Evolutionary conservation across 1,284 basidiomycete genomes (phyloP), one percentile per base, ranked within the genome.

Genomic region (Sanghuangporus weigelae): DNA sequence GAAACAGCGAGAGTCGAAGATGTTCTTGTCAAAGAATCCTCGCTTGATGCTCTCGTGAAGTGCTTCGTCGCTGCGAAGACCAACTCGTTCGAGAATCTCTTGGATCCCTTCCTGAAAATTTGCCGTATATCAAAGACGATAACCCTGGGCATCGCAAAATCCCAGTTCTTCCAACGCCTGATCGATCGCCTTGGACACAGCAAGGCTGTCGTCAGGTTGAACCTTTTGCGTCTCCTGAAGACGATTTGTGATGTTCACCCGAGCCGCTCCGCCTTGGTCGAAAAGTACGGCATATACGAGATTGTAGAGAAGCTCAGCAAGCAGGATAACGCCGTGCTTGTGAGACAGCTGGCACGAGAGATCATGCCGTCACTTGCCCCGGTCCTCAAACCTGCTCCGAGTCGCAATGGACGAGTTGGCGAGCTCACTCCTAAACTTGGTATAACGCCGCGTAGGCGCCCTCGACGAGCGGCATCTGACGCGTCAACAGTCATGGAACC

Each of bases 1-100:
- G 96, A 98, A 77, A 93, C 93, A 1, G 87, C 93, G 2, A 84
- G 94, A 58, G 92, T 99, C 4, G 96, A 98, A 73, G 94, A 96
- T 71, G 87, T 90, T 40, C 80, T 99, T 0, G 77, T 91, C 51
- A 89, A 92, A 70, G 76, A 83, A 1, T 76, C 80, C 2, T 81
- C 93, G 0, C 77, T 93, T 16, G 90, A 94, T 7, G 79, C 84
- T 0, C 77, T 99, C 11, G 81, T 96, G 38, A 84, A 83, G 66
- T 92, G 93, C 73, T 98, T 98, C 73, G 88, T 93, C 54, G 84
- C 87, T 3, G 88, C 93, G 23, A 95, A 96, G 72, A 88, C 92
- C 19, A 92, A 92, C 67, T 95, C 94, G 0, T 98, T 98, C 73
- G 96, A 98, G 75, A 95, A 94, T 69, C 80, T 98, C 21, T 83